These are phyloP conservation scores for Phytophthora lateralis DNA, from an alignment of 352 stramenopile species.

Conservation along the genomic window DNA sequence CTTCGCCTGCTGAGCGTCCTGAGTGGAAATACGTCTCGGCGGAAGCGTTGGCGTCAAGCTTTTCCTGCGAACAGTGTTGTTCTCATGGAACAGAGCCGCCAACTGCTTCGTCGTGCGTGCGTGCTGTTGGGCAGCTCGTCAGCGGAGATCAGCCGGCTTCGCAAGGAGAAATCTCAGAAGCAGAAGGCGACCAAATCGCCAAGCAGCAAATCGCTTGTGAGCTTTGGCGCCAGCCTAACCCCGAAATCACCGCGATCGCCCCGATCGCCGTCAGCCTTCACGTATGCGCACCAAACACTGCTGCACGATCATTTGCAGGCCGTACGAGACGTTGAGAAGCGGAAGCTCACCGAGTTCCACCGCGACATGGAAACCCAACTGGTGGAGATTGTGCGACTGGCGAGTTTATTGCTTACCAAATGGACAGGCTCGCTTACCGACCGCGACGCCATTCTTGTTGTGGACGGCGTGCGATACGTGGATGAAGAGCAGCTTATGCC, in stretches of 20 bases:
- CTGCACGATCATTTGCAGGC: slow-evolving; percentile 64
- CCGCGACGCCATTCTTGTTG: slow-evolving; percentile 45
- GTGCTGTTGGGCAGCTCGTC: slow-evolving; percentile 63
- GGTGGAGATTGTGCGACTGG: slow-evolving; percentile 48
- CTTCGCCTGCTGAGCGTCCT: slow-evolving; percentile 56
- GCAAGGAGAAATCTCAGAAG: slow-evolving; percentile 39
- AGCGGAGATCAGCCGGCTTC: slow-evolving; percentile 31
- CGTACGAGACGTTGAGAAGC: slow-evolving; percentile 41
- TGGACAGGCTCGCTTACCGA: slow-evolving; percentile 54
- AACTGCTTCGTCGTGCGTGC: slow-evolving; percentile 55
- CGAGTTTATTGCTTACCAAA: slow-evolving; percentile 51
- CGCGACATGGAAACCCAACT: slow-evolving; percentile 53
- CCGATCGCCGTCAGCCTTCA: slow-evolving; percentile 42
- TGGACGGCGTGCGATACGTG: slow-evolving; percentile 51
- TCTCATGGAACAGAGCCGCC: slow-evolving; percentile 70
- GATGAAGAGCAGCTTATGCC: slow-evolving; percentile 51
- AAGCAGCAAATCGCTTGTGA: slow-evolving; percentile 22
- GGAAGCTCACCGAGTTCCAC: slow-evolving; percentile 45
- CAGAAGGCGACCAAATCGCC: slow-evolving; percentile 26
- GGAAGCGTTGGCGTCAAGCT: slow-evolving; percentile 62
- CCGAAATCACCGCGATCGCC: slow-evolving; percentile 42
- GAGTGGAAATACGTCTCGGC: slow-evolving; percentile 30
- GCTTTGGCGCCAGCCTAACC: slow-evolving; percentile 26
- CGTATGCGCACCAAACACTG: slow-evolving; percentile 64
- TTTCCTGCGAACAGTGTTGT: slow-evolving; percentile 57